phyloP scores from a whole-genome alignment of 139 green algal genomes.

The Coelastrella sp. region DNA sequence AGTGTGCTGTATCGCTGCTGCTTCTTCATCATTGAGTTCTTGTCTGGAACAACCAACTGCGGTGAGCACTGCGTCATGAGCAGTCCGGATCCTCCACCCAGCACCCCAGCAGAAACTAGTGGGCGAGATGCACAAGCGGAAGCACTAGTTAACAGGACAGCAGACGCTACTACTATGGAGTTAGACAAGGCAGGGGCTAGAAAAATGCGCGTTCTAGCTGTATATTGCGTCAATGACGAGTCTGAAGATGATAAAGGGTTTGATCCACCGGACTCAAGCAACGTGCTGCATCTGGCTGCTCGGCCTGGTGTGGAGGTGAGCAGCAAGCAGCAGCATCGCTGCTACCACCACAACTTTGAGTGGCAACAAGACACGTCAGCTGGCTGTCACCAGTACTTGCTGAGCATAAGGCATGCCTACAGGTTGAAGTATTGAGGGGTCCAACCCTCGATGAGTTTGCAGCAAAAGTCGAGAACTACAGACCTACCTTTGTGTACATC shows the following conservation, averaged over 20 bases:
- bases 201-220: slow-evolving; percentile 33
- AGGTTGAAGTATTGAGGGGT: slow-evolving; percentile 66
- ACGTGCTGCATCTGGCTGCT: background rate
- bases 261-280: slow-evolving; percentile 39
- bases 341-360: background rate
- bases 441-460: slow-evolving; percentile 60
- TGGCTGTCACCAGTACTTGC: background rate
- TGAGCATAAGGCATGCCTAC: background rate
- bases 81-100: background rate
- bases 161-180: background rate
- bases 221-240: slow-evolving; percentile 34
- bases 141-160: background rate
- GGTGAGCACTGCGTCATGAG: slow-evolving; percentile 6
- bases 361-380: background rate
- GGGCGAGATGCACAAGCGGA: background rate
- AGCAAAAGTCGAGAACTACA: slow-evolving; percentile 46
- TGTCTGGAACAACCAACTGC: background rate
- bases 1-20: background rate
- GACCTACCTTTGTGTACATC: slow-evolving; percentile 74
- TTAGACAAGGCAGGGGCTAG: background rate
- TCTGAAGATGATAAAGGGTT: slow-evolving; percentile 28
- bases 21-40: background rate
- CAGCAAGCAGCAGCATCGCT: slow-evolving; percentile 3
- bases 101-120: background rate
- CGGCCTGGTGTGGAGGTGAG: slow-evolving; percentile 21